These are phyloP conservation scores for Perkinsela sp. DNA, from an alignment of 208 protist species.

Conservation along the genomic window DNA sequence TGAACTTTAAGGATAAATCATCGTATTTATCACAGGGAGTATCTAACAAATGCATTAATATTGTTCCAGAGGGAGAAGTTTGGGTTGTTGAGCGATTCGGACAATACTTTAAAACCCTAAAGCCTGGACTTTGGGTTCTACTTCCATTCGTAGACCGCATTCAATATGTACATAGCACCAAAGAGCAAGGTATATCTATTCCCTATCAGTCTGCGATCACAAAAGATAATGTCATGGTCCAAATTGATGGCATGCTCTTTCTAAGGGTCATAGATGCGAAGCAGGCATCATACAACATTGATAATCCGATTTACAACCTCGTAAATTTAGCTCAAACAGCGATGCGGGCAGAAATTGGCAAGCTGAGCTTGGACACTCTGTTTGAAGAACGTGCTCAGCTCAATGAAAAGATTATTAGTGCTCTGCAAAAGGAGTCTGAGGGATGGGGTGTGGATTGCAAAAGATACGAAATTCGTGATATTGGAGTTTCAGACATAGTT, in stretches of 20 bases:
- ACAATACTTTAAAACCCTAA: conserved; percentile 57
- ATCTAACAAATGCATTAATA: conserved; percentile 57
- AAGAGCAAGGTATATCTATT: conserved; percentile 63
- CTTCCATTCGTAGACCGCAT: conserved; percentile 72
- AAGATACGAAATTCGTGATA: conserved; percentile 83
- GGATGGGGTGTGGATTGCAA: conserved; percentile 81
- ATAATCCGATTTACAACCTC: conserved; percentile 76
- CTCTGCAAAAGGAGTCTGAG: conserved; percentile 52
- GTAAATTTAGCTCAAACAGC: conserved; percentile 82
- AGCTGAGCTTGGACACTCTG: conserved; percentile 67
- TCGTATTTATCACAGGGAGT: no score
- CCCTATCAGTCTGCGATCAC: conserved; percentile 74
- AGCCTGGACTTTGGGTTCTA: conserved; percentile 60
- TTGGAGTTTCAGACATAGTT: conserved; percentile 64
- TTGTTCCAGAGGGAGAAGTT: conserved; percentile 73
- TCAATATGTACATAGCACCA: conserved; percentile 73
- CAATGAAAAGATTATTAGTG: conserved; percentile 65
- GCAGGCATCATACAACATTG: conserved; percentile 72
- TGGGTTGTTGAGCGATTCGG: conserved; percentile 80
- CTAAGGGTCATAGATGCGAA: conserved; percentile 57
- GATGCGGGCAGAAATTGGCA: conserved; percentile 79
- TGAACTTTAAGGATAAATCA: no score
- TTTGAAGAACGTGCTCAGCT: conserved; percentile 69
- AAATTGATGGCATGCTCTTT: conserved; percentile 80
- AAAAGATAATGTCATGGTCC: conserved; percentile 76